These are phyloP conservation scores for Penicillium sp. DNA, from an alignment of 2,329 filamentous ascomycete species.

Conservation along the genomic window DNA sequence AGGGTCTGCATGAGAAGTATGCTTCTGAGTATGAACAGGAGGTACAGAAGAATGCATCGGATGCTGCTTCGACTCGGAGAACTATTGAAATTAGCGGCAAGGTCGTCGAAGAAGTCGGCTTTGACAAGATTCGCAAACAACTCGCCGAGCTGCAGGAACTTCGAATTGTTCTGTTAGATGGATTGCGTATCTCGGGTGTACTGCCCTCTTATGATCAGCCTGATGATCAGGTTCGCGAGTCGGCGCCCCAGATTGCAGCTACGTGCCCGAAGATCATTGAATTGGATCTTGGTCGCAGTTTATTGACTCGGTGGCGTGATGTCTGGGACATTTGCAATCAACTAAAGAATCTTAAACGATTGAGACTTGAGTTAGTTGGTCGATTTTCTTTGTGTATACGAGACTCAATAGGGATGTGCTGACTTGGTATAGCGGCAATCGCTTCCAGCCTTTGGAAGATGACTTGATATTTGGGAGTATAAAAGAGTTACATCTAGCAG, in stretches of 20 bases:
- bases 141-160: conserved; percentile 72
- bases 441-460: conserved; percentile 45
- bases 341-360: conserved; percentile 57
- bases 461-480: conserved; percentile 47
- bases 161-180: conserved; percentile 75
- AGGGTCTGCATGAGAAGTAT: conserved; percentile 79
- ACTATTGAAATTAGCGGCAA: conserved; percentile 71
- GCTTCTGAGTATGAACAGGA: conserved; percentile 52
- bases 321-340: conserved; percentile 66
- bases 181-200: conserved; percentile 54
- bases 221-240: conserved; percentile 12
- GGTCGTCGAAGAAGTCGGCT: conserved; percentile 86
- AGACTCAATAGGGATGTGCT: conserved; percentile 3
- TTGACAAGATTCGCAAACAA: conserved; percentile 80
- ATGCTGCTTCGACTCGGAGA: conserved; percentile 28
- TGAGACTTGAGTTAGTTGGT: conserved; percentile 63
- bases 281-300: conserved; percentile 77
- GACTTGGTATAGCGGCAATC: conserved; percentile 60
- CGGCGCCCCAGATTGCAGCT: conserved; percentile 47
- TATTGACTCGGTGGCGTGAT: conserved; percentile 63
- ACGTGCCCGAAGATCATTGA: conserved; percentile 59
- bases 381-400: background rate
- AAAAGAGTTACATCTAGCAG: conserved; percentile 58
- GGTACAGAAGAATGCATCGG: conserved; percentile 6
- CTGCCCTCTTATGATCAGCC: conserved; percentile 20